Base-by-base conservation (phyloP, 176 grass and related monocot genomes). In the Rhynchospora pubera region DNA sequence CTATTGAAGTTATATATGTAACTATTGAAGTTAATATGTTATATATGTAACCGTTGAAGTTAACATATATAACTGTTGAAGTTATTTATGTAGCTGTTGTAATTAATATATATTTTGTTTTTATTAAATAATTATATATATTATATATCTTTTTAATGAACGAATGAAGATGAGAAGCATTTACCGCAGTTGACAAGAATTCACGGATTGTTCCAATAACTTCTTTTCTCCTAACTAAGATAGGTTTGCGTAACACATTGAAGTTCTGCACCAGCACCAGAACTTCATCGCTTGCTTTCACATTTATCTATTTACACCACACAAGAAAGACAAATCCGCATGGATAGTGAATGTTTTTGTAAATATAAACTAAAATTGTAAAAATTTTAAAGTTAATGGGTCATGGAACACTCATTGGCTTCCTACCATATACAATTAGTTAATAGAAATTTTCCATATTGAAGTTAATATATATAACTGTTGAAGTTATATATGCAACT, bases 261-360 rank as follows among this genome's bases (percentile, higher is more conserved):
- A 95, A 99, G 50, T 93, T 99, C 62, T 95, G 90, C 84, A 93
- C 97, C 44, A 99, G 87, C 84, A 93, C 97, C 79, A 99, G 88
- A 79, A 95, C 87, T 79, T 99, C 93, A 63, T 93, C 91, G 87
- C 87, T 95, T 83, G 93, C 97, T 89, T 90, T 93, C 84, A 91
- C 93, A 81, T 99, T 95, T 59, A 99, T 88, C 97, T 99, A 92
- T 75, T 28, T 53, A 75, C 47, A 52, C 10, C 19, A 75, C 5
- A 52, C 2, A 52, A 75, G 19, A 53, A 75, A 51, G 23, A 14
- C 21, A 75, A 53, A 26, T 52, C 6, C 22, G 11, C 23, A 75
- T 47, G 77, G 78, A 82, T 24, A 86, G 78, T 84, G 56, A 64
- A 79, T 52, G 51, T 55, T 68, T 67, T 28, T 67, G 11, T 13